Conservation (phyloP, 805 yeast genomes). For the Lipomyces sp. region DNA sequence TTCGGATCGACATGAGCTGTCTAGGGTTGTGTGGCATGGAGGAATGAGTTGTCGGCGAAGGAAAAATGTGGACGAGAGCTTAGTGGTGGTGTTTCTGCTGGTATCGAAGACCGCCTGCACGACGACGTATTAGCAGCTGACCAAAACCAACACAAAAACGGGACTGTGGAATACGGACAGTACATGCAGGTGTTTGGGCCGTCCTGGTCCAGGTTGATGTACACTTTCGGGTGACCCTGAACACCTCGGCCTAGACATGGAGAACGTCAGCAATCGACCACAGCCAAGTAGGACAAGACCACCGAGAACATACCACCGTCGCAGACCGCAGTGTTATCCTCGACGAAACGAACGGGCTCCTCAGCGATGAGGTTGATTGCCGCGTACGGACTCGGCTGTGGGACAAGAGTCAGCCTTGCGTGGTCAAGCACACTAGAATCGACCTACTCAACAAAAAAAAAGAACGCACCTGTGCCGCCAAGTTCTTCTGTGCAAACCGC, state of each 20-base stretch:
- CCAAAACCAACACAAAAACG: background rate
- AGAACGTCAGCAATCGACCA: background rate
- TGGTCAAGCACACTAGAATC: background rate
- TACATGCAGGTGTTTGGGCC: slow-evolving; percentile 72
- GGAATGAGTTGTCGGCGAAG: too few species aligned
- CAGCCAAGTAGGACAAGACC: background rate
- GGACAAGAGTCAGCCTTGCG: background rate
- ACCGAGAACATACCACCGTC: slow-evolving; percentile 50
- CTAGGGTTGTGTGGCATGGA: too few species aligned
- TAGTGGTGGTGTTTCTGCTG: slow-evolving; percentile 26
- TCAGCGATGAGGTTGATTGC: slow-evolving; percentile 79
- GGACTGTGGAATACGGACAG: slow-evolving; percentile 45
- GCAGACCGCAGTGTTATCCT: slow-evolving; percentile 69
- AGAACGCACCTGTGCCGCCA: slow-evolving; percentile 39
- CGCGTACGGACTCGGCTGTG: slow-evolving; percentile 75
- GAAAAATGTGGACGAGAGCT: background rate
- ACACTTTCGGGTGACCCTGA: slow-evolving; percentile 81
- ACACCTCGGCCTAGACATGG: slow-evolving; percentile 54
- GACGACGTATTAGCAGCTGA: background rate
- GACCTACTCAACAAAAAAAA: background rate
- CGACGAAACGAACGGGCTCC: slow-evolving; percentile 65
- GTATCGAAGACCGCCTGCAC: slow-evolving; percentile 24
- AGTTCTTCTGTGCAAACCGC: slow-evolving; percentile 68
- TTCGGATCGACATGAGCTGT: too few species aligned
- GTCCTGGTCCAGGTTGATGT: slow-evolving; percentile 74